Evolutionary conservation across 2,329 filamentous ascomycete species (phyloP), one percentile per base, ranked within the genome.

Genomic region (Exophiala lecanii-corni): DNA sequence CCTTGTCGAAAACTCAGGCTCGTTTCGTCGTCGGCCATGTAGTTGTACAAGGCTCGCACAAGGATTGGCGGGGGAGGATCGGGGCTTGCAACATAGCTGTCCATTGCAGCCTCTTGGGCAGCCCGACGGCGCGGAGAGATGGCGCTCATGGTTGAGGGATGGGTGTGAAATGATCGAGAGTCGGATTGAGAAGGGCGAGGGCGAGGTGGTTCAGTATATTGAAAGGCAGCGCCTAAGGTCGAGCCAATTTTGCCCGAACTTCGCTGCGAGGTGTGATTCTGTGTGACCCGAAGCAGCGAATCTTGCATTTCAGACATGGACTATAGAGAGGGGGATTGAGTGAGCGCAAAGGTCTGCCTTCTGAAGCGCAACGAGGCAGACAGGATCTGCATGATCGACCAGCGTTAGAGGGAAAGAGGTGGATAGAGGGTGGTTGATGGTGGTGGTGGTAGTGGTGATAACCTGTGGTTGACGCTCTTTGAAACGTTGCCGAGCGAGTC

Each of bases 1-100:
- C 92, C 92, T 65, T 94, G 86, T 58, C 88, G 87, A 67, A 98
- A 98, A 69, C 89, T 97, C 62, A 98, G 71, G 70, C 89, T 96
- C 36, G 91, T 97, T 58, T 88, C 82, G 68, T 98, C 92, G 69
- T 98, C 91, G 60, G 92, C 88, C 62, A 96, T 88, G 72, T 97
- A 98, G 72, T 96, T 88, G 74, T 97, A 98, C 52, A 97, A 78
- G 35, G 92, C 92, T 61, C 89, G 85, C 60, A 98, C 92, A 63
- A 92, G 97, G 73, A 96, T 61, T 36, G 73, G 68, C 19, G 76
- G 70, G 36, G 72, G 56, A 16, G 65, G 63, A 44, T 70, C 72
- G 17, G 67, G 60, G 43, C 64, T 70, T 43, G 70, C 71, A 43
- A 62, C 67, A 58, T 73, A 70, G 55, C 66, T 69, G 62, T 74